Percentiles rank a stretch among this genome's conserved stretches.
Evolutionary conservation across 164 flowering plant genomes (phyloP).

Genomic region (Chimonanthus salicifolius): DNA sequence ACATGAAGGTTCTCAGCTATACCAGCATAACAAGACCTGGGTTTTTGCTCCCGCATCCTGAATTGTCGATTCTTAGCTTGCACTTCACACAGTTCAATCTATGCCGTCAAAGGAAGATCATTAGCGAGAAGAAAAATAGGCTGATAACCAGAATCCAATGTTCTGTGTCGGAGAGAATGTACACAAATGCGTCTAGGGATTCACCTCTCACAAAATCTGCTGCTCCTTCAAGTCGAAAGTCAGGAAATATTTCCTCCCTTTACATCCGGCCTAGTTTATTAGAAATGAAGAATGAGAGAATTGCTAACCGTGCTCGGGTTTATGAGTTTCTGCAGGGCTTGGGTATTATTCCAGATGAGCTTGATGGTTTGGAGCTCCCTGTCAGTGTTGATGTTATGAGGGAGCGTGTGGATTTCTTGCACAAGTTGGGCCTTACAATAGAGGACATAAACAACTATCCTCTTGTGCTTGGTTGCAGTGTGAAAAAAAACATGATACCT

Average conservation of each 20-base stretch:
- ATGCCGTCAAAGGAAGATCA: slow-evolving; percentile 15
- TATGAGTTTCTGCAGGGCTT: slow-evolving; percentile 69
- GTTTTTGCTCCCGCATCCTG: slow-evolving; percentile 42
- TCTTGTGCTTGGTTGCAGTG: slow-evolving; percentile 94
- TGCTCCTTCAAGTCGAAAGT: slow-evolving; percentile 22
- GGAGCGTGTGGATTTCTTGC: slow-evolving; percentile 91
- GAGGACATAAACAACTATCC: slow-evolving; percentile 92
- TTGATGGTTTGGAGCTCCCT: slow-evolving; percentile 92
- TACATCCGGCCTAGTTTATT: slow-evolving; percentile 75
- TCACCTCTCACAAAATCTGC: slow-evolving; percentile 24
- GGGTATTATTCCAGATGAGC: slow-evolving; percentile 87
- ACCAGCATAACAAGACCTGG: slow-evolving; percentile 43
- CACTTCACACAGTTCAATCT: slow-evolving; percentile 20
- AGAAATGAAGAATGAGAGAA: slow-evolving; percentile 72
- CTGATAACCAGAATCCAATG: slow-evolving; percentile 19
- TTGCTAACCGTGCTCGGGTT: slow-evolving; percentile 49
- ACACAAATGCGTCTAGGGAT: slow-evolving; percentile 21
- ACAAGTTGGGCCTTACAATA: slow-evolving; percentile 70
- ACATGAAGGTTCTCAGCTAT: slow-evolving; percentile 47
- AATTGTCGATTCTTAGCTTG: slow-evolving; percentile 32
- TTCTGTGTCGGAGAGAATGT: slow-evolving; percentile 35
- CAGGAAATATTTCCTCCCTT: slow-evolving; percentile 39
- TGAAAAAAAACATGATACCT: slow-evolving; percentile 94
- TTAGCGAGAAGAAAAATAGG: slow-evolving; percentile 27
- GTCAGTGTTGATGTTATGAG: slow-evolving; percentile 84